phyloP scores from a whole-genome alignment of 2,329 filamentous ascomycete genomes.

The Zasmidium angulare region DNA sequence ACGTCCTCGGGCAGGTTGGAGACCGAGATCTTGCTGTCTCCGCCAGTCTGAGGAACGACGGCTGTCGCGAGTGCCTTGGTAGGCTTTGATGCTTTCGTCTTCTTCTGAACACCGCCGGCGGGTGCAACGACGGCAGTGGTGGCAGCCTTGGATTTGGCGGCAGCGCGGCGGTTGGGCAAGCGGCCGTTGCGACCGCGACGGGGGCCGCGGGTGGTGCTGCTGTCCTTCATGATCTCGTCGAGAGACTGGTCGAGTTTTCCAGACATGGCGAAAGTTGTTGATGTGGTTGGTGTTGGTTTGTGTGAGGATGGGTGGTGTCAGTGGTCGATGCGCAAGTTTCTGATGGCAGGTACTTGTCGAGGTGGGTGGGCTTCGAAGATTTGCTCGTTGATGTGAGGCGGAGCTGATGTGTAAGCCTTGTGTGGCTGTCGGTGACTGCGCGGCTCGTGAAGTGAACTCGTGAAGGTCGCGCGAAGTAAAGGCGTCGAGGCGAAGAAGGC shows the following conservation, averaged over 20 bases:
- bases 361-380: too few relatives aligned
- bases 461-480: not conserved
- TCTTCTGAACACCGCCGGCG: constrained; percentile 82
- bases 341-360: constrained; percentile 7
- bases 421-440: constrained; percentile 1
- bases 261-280: constrained; percentile 64
- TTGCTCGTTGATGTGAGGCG: too few relatives aligned
- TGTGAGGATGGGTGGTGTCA: not conserved
- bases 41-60: constrained; percentile 50
- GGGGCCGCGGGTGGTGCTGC: constrained; percentile 53
- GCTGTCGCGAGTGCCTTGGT: constrained; percentile 64
- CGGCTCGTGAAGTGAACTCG: constrained; percentile 7
- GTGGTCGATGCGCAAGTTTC: not conserved
- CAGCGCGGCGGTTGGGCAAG: constrained; percentile 48
- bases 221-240: constrained; percentile 90
- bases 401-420: constrained; percentile 15
- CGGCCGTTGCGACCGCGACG: constrained; percentile 41
- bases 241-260: constrained; percentile 96
- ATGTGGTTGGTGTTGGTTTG: constrained; percentile 15
- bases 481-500: not conserved
- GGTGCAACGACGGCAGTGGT: constrained; percentile 56
- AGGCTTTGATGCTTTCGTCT: constrained; percentile 53
- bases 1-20: constrained; percentile 99
- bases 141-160: constrained; percentile 52
- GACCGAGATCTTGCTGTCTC: constrained; percentile 95